phyloP scores from a whole-genome alignment of 1,284 basidiomycete species.

The Papiliotrema nemorosa region DNA sequence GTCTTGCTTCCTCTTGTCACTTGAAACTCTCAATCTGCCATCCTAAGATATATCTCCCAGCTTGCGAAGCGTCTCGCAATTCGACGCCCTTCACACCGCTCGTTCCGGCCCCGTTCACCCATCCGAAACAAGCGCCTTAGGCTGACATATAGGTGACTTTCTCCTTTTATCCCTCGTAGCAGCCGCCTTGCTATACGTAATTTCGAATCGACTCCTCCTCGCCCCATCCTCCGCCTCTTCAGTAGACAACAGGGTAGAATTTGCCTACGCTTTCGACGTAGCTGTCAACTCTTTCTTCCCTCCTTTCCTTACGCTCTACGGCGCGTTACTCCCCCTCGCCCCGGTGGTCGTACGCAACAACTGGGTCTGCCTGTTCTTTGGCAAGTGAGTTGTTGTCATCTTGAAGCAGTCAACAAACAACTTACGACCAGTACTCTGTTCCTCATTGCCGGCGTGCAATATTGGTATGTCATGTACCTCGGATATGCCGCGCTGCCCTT shows the following conservation, averaged over 20 bases:
- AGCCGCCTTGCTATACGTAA: slow-evolving; percentile 75
- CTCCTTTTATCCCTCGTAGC: slow-evolving; percentile 68
- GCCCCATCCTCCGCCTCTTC: slow-evolving; percentile 62
- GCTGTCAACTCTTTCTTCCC: slow-evolving; percentile 95
- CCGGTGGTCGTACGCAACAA: slow-evolving; percentile 75
- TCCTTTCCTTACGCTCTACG: slow-evolving; percentile 78
- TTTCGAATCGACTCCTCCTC: slow-evolving; percentile 68
- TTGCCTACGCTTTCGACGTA: slow-evolving; percentile 91
- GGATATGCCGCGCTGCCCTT: slow-evolving; percentile 86
- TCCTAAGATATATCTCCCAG: not conserved
- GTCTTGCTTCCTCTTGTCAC: slow-evolving; percentile 3
- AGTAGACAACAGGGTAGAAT: slow-evolving; percentile 73
- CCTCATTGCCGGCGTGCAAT: slow-evolving; percentile 77
- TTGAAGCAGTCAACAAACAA: not conserved
- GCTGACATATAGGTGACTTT: slow-evolving; percentile 58
- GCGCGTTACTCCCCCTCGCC: slow-evolving; percentile 77
- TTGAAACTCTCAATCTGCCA: not conserved
- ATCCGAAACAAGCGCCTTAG: too few species aligned
- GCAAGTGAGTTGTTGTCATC: slow-evolving; percentile 57
- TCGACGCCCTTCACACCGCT: too few species aligned
- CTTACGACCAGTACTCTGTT: slow-evolving; percentile 62
- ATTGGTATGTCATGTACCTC: slow-evolving; percentile 84
- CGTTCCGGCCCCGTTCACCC: too few species aligned
- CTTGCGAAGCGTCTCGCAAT: too few species aligned
- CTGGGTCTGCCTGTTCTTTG: slow-evolving; percentile 89